Conservation (phyloP, 2,329 filamentous ascomycete species). For the Diaporthe caulivora region DNA sequence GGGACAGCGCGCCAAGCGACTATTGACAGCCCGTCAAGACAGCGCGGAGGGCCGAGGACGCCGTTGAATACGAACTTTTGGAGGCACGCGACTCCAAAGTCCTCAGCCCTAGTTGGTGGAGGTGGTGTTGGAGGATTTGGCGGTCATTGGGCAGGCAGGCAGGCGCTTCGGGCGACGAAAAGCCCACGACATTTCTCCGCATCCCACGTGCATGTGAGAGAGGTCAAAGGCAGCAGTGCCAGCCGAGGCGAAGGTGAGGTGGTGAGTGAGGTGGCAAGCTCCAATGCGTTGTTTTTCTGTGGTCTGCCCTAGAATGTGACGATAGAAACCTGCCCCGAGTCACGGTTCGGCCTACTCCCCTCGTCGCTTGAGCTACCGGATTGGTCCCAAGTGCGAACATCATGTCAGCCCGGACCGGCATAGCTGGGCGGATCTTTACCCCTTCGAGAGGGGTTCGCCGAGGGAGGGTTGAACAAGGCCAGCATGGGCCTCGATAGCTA, state of each 20-base stretch:
- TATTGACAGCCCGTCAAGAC: conserved; percentile 2
- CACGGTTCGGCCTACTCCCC: conserved; percentile 22
- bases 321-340: conserved; percentile 4
- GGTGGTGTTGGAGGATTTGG: background rate
- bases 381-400: conserved; percentile 23
- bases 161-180: no score
- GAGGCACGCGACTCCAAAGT: conserved; percentile 23
- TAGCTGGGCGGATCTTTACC: conserved; percentile 4
- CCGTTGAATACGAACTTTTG: conserved; percentile 6
- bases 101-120: background rate
- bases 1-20: conserved; percentile 13
- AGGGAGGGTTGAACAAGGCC: conserved; percentile 10
- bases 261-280: background rate
- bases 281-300: conserved; percentile 7
- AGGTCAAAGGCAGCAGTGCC: background rate
- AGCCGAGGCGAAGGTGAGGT: conserved; percentile 18
- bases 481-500: background rate
- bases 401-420: conserved; percentile 16
- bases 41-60: conserved; percentile 10
- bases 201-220: conserved; percentile 23
- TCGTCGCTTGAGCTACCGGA: conserved; percentile 23
- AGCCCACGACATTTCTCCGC: background rate
- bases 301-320: conserved; percentile 13
- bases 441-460: background rate
- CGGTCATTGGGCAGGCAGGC: background rate